Evolutionary conservation across 2,329 filamentous ascomycete species (phyloP).

Genomic region (Colletotrichum sp.): DNA sequence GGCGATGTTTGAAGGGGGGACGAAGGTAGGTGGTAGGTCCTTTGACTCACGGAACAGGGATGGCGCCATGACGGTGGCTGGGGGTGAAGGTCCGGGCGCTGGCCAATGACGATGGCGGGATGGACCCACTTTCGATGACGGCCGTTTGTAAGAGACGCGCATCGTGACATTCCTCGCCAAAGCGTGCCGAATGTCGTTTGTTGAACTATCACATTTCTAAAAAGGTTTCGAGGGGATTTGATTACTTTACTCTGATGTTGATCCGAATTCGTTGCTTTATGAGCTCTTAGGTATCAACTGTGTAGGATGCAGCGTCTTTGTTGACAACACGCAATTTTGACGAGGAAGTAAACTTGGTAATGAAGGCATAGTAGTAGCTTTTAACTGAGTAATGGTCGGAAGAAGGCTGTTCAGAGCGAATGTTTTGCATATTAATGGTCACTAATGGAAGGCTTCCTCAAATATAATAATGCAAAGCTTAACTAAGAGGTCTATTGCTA

Average conservation of each 20-base stretch:
- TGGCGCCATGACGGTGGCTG: background rate
- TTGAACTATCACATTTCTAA: accelerated
- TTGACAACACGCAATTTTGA: too few species aligned
- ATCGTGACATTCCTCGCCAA: background rate
- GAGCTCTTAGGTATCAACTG: background rate
- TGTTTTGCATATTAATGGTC: too few species aligned
- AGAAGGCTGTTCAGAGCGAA: too few species aligned
- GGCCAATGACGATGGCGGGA: background rate
- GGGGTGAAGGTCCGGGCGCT: background rate
- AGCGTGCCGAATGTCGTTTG: background rate
- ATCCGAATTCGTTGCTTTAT: accelerated
- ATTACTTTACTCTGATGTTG: background rate
- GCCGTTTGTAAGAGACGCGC: background rate
- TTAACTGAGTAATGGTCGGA: background rate
- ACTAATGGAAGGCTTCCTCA: too few species aligned
- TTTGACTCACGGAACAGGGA: constrained; percentile 3
- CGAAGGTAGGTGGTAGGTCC: background rate
- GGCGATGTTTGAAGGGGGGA: background rate
- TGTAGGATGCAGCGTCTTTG: background rate
- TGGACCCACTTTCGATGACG: background rate
- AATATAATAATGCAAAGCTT: too few species aligned
- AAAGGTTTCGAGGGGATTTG: background rate
- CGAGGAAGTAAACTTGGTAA: too few species aligned
- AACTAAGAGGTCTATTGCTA: too few species aligned
- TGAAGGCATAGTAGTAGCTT: background rate